These are phyloP conservation scores for Mucuna pruriens DNA, from an alignment of 306 rosid genomes.

Conservation along the genomic window DNA sequence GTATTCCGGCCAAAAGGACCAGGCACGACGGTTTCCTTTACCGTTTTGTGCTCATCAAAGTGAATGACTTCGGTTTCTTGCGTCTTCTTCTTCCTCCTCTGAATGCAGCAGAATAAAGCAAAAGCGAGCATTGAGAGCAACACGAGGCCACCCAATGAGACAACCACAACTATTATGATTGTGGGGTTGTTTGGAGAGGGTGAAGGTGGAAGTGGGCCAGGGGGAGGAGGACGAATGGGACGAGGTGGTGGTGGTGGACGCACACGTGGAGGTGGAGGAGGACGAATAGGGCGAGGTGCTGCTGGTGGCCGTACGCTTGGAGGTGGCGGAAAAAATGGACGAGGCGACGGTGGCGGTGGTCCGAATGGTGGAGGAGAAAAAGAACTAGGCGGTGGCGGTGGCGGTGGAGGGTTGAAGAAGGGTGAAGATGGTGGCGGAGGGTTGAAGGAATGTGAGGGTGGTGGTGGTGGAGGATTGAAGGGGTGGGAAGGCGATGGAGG, in stretches of 20 bases:
- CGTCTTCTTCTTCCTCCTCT: conserved; percentile 55
- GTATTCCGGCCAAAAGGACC: conserved; percentile 64
- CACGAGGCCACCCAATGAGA: conserved; percentile 61
- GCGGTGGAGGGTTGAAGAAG: conserved; percentile 40
- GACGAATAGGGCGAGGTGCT: conserved; percentile 37
- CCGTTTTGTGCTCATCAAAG: conserved; percentile 63
- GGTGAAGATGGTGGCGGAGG: conserved; percentile 44
- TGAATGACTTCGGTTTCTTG: conserved; percentile 60
- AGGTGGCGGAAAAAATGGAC: conserved; percentile 27
- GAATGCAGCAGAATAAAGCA: conserved; percentile 56
- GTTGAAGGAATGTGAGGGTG: conserved; percentile 33
- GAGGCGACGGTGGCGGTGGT: conserved; percentile 41
- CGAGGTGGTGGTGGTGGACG: conserved; percentile 51
- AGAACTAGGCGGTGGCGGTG: conserved; percentile 7
- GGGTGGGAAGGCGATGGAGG: conserved; percentile 54
- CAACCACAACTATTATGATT: conserved; percentile 60
- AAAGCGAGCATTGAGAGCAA: conserved; percentile 66
- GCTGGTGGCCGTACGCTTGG: not conserved
- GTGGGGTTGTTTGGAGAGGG: conserved; percentile 62
- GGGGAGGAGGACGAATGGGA: conserved; percentile 43
- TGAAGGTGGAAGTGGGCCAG: conserved; percentile 55
- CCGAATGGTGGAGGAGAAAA: conserved; percentile 4
- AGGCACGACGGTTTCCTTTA: conserved; percentile 54
- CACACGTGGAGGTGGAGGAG: conserved; percentile 60
- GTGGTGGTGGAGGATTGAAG: conserved; percentile 43